phyloP scores from a whole-genome alignment of 1,284 basidiomycete species.

The Ustilago cynodontis region DNA sequence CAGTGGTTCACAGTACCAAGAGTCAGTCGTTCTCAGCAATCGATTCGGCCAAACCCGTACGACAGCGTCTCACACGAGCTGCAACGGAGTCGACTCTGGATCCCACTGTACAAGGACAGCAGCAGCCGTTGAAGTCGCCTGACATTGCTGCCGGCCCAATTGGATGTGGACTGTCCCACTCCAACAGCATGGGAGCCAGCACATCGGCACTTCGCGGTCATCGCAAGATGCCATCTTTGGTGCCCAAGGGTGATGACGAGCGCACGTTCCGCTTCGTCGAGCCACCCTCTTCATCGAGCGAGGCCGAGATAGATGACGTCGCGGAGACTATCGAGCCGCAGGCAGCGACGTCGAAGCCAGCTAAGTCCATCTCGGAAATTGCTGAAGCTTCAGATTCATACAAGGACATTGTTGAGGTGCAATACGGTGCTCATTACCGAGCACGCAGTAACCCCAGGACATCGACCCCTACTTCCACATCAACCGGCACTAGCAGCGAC shows the following conservation, averaged over 20 bases:
- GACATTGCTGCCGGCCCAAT: background rate
- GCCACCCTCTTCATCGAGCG: constrained; percentile 11
- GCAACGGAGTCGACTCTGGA: constrained; percentile 34
- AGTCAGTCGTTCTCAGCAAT: constrained; percentile 36
- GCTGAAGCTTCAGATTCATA: constrained; percentile 12
- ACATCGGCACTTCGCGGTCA: constrained; percentile 6
- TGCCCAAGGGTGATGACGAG: constrained; percentile 35
- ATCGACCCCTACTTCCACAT: background rate
- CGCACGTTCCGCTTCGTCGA: constrained; percentile 48
- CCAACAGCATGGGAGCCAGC: constrained; percentile 17
- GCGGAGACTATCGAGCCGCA: constrained; percentile 12
- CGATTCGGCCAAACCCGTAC: constrained; percentile 7
- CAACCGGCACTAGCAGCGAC: background rate
- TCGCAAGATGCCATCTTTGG: constrained; percentile 27
- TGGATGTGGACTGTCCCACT: constrained; percentile 7
- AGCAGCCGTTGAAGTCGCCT: background rate
- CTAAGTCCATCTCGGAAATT: background rate
- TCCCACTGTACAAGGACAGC: constrained; percentile 10
- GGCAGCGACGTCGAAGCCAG: background rate
- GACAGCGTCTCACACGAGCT: constrained; percentile 31
- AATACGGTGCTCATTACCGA: constrained; percentile 8
- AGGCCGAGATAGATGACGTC: constrained; percentile 7
- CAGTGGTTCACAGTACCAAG: constrained; percentile 1
- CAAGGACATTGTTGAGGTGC: constrained; percentile 11
- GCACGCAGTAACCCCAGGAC: background rate